phyloP scores from a whole-genome alignment of 371 early-diverging fungal genomes.

The Coemansia sp. region DNA sequence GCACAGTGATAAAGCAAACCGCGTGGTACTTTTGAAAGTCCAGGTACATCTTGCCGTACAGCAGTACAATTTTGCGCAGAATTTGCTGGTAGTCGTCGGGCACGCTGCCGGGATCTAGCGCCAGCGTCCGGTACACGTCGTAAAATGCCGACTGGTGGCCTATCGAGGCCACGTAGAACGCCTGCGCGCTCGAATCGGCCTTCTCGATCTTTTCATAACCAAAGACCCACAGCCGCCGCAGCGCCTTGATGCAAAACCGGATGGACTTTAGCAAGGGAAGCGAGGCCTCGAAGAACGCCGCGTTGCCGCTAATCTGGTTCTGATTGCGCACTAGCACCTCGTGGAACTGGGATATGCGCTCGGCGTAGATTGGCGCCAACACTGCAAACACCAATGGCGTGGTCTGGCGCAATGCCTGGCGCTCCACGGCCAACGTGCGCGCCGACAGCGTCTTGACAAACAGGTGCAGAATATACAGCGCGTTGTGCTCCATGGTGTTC shows the following conservation, averaged over 20 bases:
- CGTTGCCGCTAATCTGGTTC: background rate
- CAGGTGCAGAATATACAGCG: slow-evolving; percentile 73
- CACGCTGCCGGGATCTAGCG: slow-evolving; percentile 2
- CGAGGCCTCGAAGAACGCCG: slow-evolving; percentile 3
- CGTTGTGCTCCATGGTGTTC: slow-evolving; percentile 60
- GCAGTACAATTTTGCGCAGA: slow-evolving; percentile 54
- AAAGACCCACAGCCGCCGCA: slow-evolving; percentile 34
- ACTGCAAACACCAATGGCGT: slow-evolving; percentile 65
- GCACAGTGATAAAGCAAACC: slow-evolving; percentile 66
- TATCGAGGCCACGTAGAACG: slow-evolving; percentile 26
- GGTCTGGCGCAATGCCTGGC: slow-evolving; percentile 44
- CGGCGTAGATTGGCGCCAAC: slow-evolving; percentile 59
- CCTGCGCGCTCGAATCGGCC: slow-evolving; percentile 9
- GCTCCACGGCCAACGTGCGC: slow-evolving; percentile 66
- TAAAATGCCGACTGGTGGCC: slow-evolving; percentile 38
- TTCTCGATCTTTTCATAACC: slow-evolving; percentile 24
- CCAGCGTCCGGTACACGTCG: slow-evolving; percentile 19
- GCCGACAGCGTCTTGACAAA: slow-evolving; percentile 79
- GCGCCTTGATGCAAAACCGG: slow-evolving; percentile 32
- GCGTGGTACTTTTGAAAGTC: slow-evolving; percentile 71
- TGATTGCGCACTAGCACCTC: slow-evolving; percentile 10
- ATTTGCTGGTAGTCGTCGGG: slow-evolving; percentile 8
- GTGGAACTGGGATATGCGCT: slow-evolving; percentile 53
- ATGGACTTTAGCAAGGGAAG: slow-evolving; percentile 32
- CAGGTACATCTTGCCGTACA: slow-evolving; percentile 83